phyloP scores from a whole-genome alignment of 108 stramenopile genomes.

The Bacterosira constricta region DNA sequence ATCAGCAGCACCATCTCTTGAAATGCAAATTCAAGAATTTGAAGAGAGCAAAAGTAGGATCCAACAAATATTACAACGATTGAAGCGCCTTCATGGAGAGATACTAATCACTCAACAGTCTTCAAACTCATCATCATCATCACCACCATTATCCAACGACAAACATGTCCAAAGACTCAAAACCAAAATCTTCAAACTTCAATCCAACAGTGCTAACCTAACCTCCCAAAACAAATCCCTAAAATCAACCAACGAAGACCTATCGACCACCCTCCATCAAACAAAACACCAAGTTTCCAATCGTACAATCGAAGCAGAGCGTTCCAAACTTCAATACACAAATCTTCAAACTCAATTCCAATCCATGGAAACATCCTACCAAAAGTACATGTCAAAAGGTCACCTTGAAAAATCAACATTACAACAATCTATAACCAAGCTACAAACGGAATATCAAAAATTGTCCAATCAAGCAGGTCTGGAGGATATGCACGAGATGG shows the following conservation, averaged over 20 bases:
- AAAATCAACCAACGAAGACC: not conserved
- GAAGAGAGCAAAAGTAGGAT: not conserved
- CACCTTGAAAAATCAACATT: slow-evolving; percentile 2
- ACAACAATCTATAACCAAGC: not conserved
- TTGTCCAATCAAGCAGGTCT: slow-evolving; percentile 7
- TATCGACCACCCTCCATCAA: slow-evolving; percentile 4
- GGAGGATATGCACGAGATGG: slow-evolving; percentile 33
- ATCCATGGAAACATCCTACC: slow-evolving; percentile 1
- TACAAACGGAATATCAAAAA: slow-evolving; percentile 2
- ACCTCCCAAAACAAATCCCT: not conserved
- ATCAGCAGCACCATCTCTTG: not conserved
- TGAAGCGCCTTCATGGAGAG: slow-evolving; percentile 14
- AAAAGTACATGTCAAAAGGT: not conserved
- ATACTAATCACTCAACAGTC: not conserved
- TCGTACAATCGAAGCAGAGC: slow-evolving; percentile 16
- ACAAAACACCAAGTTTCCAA: slow-evolving; percentile 1
- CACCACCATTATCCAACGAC: not conserved
- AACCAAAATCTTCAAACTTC: slow-evolving; percentile 17
- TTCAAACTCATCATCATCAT: not conserved
- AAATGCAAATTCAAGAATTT: not conserved
- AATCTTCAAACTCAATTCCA: not conserved
- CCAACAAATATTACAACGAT: slow-evolving; percentile 2
- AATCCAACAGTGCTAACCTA: slow-evolving; percentile 14
- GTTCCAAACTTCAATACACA: not conserved
- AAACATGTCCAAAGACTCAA: slow-evolving; percentile 16